Conservation (phyloP, 2,329 filamentous ascomycete genomes). For the Pseudogymnoascus sp. region DNA sequence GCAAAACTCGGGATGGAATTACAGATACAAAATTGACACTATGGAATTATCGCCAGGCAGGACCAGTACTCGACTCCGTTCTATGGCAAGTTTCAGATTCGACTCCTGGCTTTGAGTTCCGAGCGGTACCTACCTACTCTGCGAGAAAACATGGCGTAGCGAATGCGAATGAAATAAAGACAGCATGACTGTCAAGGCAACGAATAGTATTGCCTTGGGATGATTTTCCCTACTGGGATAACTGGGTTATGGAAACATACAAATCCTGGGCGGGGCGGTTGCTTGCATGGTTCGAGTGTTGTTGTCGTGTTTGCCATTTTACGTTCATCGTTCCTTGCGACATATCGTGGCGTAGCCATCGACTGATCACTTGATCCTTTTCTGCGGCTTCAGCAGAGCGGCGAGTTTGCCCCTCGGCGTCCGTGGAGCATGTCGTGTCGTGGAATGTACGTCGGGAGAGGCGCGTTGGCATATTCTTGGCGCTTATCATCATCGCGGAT, state of each 20-base stretch:
- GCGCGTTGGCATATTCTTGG: neutral
- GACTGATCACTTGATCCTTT: neutral
- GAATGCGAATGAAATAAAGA: neutral
- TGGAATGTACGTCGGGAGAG: neutral
- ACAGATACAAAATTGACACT: neutral
- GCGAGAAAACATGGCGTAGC: neutral
- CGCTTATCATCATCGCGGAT: neutral
- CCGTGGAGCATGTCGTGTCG: neutral
- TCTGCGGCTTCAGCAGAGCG: neutral
- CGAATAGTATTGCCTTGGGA: neutral
- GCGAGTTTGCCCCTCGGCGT: neutral
- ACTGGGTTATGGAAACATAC: neutral
- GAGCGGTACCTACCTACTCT: neutral
- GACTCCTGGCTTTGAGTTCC: neutral
- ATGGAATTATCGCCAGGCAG: neutral
- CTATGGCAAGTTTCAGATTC: neutral
- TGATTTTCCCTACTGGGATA: neutral
- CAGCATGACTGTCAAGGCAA: neutral
- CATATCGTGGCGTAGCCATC: neutral
- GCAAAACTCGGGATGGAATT: neutral
- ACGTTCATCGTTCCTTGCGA: neutral
- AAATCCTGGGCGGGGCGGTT: neutral
- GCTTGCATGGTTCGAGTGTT: neutral
- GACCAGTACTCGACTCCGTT: neutral
- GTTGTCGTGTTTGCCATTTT: neutral